Conservation (phyloP, 768 basidiomycete species). For the Aureoboletus auriporus region DNA sequence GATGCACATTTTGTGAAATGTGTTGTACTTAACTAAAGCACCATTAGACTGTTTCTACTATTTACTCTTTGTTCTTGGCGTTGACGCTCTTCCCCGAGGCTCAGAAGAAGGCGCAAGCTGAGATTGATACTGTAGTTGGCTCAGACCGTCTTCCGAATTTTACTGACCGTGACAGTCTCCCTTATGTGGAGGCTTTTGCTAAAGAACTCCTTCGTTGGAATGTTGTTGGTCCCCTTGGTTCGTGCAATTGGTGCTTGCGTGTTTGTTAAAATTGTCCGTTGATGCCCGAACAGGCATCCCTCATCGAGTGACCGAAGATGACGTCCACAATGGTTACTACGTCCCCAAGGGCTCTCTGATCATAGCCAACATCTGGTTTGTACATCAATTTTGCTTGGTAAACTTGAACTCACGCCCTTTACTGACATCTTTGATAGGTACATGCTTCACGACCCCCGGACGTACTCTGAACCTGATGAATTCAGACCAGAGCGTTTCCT, state of each 20-base stretch:
- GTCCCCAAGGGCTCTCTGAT: conserved; percentile 46
- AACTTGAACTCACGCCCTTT: neutral
- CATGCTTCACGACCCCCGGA: conserved; percentile 32
- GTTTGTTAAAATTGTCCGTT: conserved; percentile 10
- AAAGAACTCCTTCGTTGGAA: conserved; percentile 54
- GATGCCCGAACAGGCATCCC: conserved; percentile 34
- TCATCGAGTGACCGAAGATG: conserved; percentile 56
- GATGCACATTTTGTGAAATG: neutral
- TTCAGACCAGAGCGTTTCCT: conserved; percentile 65
- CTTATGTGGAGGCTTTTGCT: conserved; percentile 56
- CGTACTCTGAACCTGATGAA: conserved; percentile 48
- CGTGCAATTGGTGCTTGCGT: conserved; percentile 20
- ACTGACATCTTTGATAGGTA: conserved; percentile 13
- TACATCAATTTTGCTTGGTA: conserved; percentile 2
- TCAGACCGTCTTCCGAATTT: conserved; percentile 57
- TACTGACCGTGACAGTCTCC: conserved; percentile 52
- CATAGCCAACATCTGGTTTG: conserved; percentile 22
- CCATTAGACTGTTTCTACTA: conserved; percentile 55
- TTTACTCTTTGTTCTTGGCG: conserved; percentile 60
- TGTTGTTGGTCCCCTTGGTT: conserved; percentile 37
- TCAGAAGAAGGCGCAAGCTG: conserved; percentile 55
- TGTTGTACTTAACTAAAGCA: conserved; percentile 4
- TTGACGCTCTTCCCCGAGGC: conserved; percentile 55
- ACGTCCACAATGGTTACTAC: conserved; percentile 57
- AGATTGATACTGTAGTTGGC: conserved; percentile 59